phyloP scores from a whole-genome alignment of 1,284 basidiomycete genomes.

The Irpex rosettiformis region DNA sequence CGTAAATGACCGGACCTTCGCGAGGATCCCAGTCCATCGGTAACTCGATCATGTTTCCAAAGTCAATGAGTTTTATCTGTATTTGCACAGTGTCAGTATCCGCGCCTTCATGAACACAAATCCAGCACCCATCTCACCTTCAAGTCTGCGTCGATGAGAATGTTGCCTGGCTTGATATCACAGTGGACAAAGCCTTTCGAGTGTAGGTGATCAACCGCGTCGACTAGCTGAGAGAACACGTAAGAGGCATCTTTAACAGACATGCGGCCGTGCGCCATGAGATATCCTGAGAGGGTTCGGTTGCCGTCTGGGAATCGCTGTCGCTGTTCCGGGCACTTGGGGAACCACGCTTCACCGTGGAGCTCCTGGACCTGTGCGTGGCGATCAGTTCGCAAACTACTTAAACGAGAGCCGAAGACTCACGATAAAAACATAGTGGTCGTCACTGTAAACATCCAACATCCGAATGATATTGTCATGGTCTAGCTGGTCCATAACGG shows the following conservation, averaged over 20 bases:
- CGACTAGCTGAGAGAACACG: background rate
- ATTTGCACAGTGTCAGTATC: background rate
- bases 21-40: background rate
- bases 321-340: background rate
- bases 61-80: background rate
- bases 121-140: background rate
- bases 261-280: background rate
- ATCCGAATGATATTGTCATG: background rate
- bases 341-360: background rate
- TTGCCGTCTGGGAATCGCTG: too few relatives aligned
- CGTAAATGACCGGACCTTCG: background rate
- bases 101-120: background rate
- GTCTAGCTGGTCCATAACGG: background rate
- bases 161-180: constrained; percentile 1
- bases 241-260: background rate
- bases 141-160: background rate
- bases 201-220: background rate
- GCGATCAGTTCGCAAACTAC: background rate
- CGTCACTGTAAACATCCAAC: background rate
- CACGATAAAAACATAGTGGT: background rate
- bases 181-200: background rate
- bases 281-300: background rate
- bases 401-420: background rate
- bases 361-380: background rate
- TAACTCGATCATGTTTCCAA: background rate